Base-by-base conservation (phyloP, 2,329 filamentous ascomycete species). In the Ophiognomonia clavigignenti-juglandacearum region DNA sequence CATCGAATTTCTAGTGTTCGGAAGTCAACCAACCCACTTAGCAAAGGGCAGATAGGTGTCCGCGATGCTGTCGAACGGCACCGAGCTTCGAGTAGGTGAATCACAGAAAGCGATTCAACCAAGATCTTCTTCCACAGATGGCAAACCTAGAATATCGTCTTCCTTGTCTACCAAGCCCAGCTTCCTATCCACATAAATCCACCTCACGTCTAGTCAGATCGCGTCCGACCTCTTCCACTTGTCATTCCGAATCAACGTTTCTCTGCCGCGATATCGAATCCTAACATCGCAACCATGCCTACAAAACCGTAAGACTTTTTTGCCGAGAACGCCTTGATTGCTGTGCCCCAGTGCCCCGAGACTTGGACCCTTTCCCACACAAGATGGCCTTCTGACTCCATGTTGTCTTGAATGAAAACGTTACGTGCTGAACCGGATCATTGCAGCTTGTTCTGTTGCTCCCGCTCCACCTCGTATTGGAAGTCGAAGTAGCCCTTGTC, bases 401-500 rank as follows among this genome's bases (percentile, higher is more conserved):
- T 16, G 23, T 24, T 29, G 34, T 32, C 37, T 18, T 39, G 48
- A 35, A 23, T 34, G 32, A 27, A 10, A 22, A n/a, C 19, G 22
- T 22, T 36, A 27, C 34, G 14, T 26, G 14, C 23, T 29, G 34
- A 8, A 16, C 9, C 18, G 40, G 31, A 47, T 48, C 50, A 48
- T 49, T 58, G 56, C 49, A 67, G 63, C 57, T 54, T 67, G 69
- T 77, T 78, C 60, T 69, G 64, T 54, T 74, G 71, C 75, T 96
- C 91, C 69, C 91, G 80, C 82, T 98, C 93, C 53, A 97, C 93
- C 78, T 98, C 93, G 70, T 96, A 98, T 77, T 87, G 82, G 74
- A 98, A 98, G 71, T 98, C 93, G 68, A 93, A 97, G 78, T 96
- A 98, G 53, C 86, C 82, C 78, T 95, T 95, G 74, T 98, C 93